A percentile compares a stretch with the other conserved stretches of the same genome.
phyloP scores from a whole-genome alignment of 176 grass and related monocot species.

The maize (Zea mays) region DNA sequence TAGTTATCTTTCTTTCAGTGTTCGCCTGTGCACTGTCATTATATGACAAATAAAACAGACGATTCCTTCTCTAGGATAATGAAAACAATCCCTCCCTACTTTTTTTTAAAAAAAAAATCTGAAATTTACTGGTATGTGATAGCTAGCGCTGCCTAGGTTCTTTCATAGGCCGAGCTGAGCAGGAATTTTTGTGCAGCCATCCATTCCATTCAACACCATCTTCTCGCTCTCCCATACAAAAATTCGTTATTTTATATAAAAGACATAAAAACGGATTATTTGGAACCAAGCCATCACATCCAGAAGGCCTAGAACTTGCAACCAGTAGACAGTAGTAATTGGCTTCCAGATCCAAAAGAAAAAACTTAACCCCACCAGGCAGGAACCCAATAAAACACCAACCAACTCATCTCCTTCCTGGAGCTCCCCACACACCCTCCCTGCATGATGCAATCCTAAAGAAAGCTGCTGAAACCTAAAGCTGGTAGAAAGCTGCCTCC shows the following conservation, averaged over 20 bases:
- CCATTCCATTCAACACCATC: neutral
- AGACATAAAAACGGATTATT: neutral
- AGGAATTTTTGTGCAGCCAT: slow-evolving; percentile 5
- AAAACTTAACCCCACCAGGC: neutral
- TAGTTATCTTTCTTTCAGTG: neutral
- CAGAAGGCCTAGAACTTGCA: neutral
- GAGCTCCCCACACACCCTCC: neutral
- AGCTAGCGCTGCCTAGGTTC: neutral
- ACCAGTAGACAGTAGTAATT: neutral
- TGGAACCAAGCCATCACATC: neutral
- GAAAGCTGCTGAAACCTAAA: slow-evolving; percentile 70
- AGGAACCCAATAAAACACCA: slow-evolving; percentile 39
- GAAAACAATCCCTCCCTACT: neutral
- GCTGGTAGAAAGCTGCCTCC: slow-evolving; percentile 66
- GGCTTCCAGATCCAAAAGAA: neutral
- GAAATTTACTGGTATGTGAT: neutral
- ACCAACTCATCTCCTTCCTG: slow-evolving; percentile 41
- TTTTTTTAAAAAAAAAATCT: neutral
- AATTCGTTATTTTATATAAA: neutral
- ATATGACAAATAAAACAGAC: neutral
- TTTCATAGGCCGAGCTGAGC: neutral
- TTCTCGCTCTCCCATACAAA: neutral
- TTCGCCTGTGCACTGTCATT: neutral
- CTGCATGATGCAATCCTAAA: slow-evolving; percentile 62
- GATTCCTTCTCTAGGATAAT: neutral